These are phyloP conservation scores for Beauveria medogensis DNA, from an alignment of 2,329 filamentous ascomycete genomes.

Conservation along the genomic window DNA sequence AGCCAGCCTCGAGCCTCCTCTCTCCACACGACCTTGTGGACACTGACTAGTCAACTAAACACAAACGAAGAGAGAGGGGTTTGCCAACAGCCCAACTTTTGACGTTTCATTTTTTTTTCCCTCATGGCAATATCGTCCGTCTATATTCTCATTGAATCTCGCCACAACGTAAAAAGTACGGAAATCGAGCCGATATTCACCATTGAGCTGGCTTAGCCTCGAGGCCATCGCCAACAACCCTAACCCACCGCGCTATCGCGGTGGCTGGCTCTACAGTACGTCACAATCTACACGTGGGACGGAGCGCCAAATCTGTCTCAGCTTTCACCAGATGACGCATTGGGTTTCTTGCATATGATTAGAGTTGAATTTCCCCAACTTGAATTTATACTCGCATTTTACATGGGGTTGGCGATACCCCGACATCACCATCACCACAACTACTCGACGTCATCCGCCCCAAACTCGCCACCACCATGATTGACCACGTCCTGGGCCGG, in stretches of 20 bases:
- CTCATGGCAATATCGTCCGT: no score
- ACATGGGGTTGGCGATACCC: no score
- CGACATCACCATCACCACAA: background rate
- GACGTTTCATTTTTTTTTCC: background rate
- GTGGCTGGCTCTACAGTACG: background rate
- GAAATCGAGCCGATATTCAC: background rate
- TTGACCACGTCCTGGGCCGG: constrained; percentile 86
- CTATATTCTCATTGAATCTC: no score
- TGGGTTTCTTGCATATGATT: background rate
- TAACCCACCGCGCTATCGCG: background rate
- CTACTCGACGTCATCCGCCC: background rate
- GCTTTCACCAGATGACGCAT: background rate
- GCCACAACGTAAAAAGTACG: no score
- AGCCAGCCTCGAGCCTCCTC: background rate
- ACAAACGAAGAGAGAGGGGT: background rate
- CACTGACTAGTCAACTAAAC: background rate
- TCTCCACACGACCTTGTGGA: background rate
- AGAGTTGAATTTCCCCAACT: background rate
- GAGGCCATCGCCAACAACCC: background rate
- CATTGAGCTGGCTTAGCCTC: background rate
- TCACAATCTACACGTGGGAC: constrained; percentile 5
- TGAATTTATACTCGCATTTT: background rate
- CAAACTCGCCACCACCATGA: constrained; percentile 32
- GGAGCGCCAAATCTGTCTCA: background rate
- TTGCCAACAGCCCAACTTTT: background rate